These are phyloP conservation scores for Lenzites betulinus DNA, from an alignment of 768 basidiomycete species.

Conservation along the genomic window DNA sequence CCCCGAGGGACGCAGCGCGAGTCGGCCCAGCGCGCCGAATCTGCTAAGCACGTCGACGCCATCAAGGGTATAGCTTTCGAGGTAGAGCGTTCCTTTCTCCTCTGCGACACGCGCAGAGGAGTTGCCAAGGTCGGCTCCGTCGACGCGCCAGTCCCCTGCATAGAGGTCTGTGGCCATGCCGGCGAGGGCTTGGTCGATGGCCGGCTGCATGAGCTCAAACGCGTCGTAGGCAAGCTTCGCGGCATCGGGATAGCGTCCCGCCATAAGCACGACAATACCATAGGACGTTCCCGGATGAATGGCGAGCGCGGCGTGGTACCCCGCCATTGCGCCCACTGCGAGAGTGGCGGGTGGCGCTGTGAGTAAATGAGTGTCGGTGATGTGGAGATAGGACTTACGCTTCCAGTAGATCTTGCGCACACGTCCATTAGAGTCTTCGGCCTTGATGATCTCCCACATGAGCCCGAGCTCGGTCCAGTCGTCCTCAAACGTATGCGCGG, in stretches of 20 bases:
- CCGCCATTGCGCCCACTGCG: constrained; percentile 31
- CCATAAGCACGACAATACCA: constrained; percentile 34
- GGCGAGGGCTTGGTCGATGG: constrained; percentile 26
- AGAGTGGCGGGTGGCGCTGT: background rate
- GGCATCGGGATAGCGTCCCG: constrained; percentile 26
- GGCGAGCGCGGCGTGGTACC: constrained; percentile 28
- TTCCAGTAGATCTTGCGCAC: constrained; percentile 32
- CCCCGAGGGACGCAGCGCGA: constrained; percentile 30
- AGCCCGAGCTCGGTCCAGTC: constrained; percentile 27
- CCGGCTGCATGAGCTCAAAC: constrained; percentile 32
- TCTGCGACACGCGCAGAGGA: constrained; percentile 17
- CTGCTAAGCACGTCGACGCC: constrained; percentile 20
- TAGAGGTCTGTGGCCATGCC: constrained; percentile 22
- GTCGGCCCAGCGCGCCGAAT: constrained; percentile 9
- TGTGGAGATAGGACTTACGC: constrained; percentile 18
- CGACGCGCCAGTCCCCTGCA: constrained; percentile 26
- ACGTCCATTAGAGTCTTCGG: constrained; percentile 22
- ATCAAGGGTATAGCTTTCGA: constrained; percentile 14
- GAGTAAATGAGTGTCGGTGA: background rate
- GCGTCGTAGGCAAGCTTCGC: constrained; percentile 26
- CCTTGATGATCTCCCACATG: constrained; percentile 30
- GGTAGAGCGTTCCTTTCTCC: constrained; percentile 28
- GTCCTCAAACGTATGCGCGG: constrained; percentile 34
- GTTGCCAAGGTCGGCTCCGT: background rate
- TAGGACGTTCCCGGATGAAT: constrained; percentile 32